Base-by-base conservation (phyloP, 2,329 filamentous ascomycete species). In the Pyrenophora graminea region DNA sequence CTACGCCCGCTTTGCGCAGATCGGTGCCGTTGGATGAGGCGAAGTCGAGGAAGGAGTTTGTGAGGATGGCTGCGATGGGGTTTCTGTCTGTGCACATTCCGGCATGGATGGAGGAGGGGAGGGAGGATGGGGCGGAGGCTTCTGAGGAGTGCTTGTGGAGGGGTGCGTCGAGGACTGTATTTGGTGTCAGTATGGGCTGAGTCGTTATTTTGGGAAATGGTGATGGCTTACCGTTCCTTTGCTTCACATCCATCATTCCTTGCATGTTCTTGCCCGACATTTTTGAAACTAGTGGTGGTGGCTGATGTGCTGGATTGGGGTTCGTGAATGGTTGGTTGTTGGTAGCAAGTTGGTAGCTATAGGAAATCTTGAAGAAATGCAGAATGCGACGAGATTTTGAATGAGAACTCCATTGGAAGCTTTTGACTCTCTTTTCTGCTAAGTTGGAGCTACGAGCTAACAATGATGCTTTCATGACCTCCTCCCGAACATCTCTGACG, bases 31-130 rank as follows among this genome's bases (percentile, higher is more conserved):
- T 77, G 7, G 76, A 74, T 25, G 82, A 79, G 17, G 77, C 77
- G 73, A 81, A 85, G 64, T 85, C 80, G 18, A 86, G 79, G 70
- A 86, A 86, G 58, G 80, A 77, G 52, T 82, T 76, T 21, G 81
- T 84, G 3, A 86, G 74, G 32, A 80, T 76, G 21, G 74, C 74
- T n/a, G 83, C 83, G 31, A 86, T 74, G 27, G 80, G 64, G 36
- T 62, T 55, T 8, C 33, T 31, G 27, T 45, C 25, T 12, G 36
- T 60, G 51, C 65, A 67, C 45, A 57, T 57, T 34, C 65, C 65
- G 6, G 59, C 45, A 38, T 51, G 47, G 31, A 59, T 43, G 30
- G 50, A 39, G 17, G 48, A 30, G 2, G 47, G 37, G 6, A 52
- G 55, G n/a, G 51, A 21, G 0, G 41, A 34, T 4, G 52, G 49